A percentile compares a stretch with the other conserved stretches of the same genome.
phyloP scores from a whole-genome alignment of 2,329 filamentous ascomycete species.

The Hirsutella thompsonii region DNA sequence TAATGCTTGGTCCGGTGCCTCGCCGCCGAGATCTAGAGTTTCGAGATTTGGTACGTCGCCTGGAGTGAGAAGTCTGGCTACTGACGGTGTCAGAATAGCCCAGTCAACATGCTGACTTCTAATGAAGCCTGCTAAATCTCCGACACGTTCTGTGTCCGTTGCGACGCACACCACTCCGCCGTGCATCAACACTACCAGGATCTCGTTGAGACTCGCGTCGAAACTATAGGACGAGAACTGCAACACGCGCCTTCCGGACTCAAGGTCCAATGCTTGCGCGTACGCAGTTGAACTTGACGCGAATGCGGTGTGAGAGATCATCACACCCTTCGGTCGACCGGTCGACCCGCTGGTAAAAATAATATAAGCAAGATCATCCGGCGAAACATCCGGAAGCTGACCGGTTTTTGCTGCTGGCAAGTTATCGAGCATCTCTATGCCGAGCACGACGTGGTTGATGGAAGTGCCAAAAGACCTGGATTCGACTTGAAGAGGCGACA shows the following conservation, averaged over 20 bases:
- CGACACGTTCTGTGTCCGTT: slow-evolving; percentile 1
- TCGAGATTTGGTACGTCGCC: background rate
- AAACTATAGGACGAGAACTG: slow-evolving; percentile 5
- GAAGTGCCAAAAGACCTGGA: background rate
- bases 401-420: background rate
- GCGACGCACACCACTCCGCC: slow-evolving; percentile 4
- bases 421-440: background rate
- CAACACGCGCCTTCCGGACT: background rate
- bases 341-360: slow-evolving; percentile 2
- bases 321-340: slow-evolving; percentile 26
- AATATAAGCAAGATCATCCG: background rate
- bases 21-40: background rate
- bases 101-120: slow-evolving; percentile 1
- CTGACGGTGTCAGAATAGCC: slow-evolving; percentile 2
- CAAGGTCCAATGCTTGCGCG: background rate
- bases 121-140: slow-evolving; percentile 2
- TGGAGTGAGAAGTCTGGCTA: background rate
- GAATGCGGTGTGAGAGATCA: background rate
- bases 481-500: background rate
- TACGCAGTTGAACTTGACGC: background rate
- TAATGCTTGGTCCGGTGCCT: background rate
- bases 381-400: background rate
- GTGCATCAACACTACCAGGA: background rate
- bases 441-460: background rate
- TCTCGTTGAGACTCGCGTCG: slow-evolving; percentile 3